Evolutionary conservation across 148 eudicot species (phyloP).

Genomic region (Dianthus caryophyllus): DNA sequence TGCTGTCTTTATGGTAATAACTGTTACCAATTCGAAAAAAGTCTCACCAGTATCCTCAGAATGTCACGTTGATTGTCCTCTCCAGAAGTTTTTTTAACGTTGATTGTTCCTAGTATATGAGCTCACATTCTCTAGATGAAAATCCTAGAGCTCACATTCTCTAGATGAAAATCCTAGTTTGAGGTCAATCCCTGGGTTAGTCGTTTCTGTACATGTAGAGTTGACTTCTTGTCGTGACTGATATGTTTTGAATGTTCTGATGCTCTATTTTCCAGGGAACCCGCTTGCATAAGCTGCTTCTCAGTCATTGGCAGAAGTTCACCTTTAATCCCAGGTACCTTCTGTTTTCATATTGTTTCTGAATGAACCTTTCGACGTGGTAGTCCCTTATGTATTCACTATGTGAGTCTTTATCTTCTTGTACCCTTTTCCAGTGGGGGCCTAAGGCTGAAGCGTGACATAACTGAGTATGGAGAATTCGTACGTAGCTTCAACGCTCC

Average conservation of each 20-base stretch:
- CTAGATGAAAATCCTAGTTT: too few relatives aligned
- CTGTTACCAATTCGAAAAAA: neutral
- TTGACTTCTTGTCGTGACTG: neutral
- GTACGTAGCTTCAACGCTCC: constrained; percentile 95
- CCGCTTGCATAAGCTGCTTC: constrained; percentile 88
- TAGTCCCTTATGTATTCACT: constrained; percentile 6
- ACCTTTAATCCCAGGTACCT: constrained; percentile 93
- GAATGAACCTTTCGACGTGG: neutral
- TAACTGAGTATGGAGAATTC: constrained; percentile 92
- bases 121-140: too few relatives aligned
- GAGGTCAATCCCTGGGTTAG: neutral
- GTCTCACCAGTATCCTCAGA: neutral
- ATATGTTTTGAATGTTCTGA: neutral
- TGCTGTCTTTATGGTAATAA: neutral
- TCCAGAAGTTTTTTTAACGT: too few relatives aligned
- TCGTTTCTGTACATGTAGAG: neutral
- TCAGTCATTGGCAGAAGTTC: constrained; percentile 90
- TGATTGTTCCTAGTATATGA: too few relatives aligned
- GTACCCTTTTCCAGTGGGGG: constrained; percentile 63
- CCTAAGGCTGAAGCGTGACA: constrained; percentile 90
- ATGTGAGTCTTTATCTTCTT: constrained; percentile 6
- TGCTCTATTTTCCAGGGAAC: constrained; percentile 53
- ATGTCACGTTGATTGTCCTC: too few relatives aligned
- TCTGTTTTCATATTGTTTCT: neutral
- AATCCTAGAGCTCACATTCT: too few relatives aligned